phyloP scores from a whole-genome alignment of 164 flowering plant genomes.

The Umbilicus rupestris region DNA sequence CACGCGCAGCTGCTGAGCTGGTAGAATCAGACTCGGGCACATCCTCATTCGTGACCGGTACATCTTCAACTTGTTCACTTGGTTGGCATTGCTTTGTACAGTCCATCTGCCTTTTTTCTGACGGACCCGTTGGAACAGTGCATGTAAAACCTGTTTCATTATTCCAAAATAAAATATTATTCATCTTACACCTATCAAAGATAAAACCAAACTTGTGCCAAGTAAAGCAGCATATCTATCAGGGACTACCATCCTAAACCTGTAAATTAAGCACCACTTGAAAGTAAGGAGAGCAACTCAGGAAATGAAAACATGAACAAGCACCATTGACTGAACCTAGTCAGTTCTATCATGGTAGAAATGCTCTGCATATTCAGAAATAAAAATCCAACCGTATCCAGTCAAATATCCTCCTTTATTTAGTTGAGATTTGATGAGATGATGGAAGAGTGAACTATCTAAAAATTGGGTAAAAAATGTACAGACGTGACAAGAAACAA shows the following conservation, averaged over 20 bases:
- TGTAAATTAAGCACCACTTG: not conserved
- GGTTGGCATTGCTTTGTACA: conserved; percentile 23
- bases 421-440: too few species aligned
- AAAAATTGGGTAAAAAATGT: too few species aligned
- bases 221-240: not conserved
- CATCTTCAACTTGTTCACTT: conserved; percentile 25
- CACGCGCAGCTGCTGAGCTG: conserved; percentile 21
- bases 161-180: not conserved
- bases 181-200: not conserved
- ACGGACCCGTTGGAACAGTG: conserved; percentile 13
- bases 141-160: conserved; percentile 29
- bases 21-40: conserved; percentile 38
- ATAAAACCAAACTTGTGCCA: not conserved
- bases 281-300: not conserved
- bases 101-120: conserved; percentile 16
- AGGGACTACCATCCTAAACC: not conserved
- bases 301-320: not conserved
- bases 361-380: too few species aligned
- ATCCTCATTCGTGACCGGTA: conserved; percentile 29
- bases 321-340: not conserved
- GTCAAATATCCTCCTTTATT: too few species aligned
- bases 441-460: too few species aligned
- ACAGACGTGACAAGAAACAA: too few species aligned
- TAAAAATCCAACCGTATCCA: too few species aligned
- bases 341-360: too few species aligned